Conservation (phyloP, 352 stramenopile species). For the Phytophthora brassicae region DNA sequence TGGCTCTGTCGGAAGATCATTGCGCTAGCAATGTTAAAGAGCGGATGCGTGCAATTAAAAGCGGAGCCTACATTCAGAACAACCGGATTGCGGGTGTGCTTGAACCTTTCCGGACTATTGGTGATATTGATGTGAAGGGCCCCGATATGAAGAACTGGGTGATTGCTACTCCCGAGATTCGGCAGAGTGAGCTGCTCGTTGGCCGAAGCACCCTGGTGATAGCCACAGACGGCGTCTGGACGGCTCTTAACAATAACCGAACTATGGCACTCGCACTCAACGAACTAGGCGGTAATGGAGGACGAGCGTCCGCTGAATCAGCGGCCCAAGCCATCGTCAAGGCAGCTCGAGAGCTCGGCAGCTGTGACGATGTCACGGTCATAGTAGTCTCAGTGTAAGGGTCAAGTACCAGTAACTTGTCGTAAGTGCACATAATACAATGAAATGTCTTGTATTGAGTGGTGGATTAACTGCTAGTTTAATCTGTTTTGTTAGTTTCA, state of each 20-base stretch:
- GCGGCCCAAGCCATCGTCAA: constrained; percentile 58
- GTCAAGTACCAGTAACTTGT: neutral
- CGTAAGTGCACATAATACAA: neutral
- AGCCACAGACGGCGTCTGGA: constrained; percentile 78
- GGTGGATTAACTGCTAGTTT: too few relatives aligned
- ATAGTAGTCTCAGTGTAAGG: constrained; percentile 54
- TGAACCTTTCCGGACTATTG: constrained; percentile 82
- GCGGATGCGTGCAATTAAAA: constrained; percentile 54
- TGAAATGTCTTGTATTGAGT: constrained; percentile 9
- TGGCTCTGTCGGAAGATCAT: constrained; percentile 68
- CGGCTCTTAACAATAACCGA: constrained; percentile 61
- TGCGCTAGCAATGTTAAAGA: constrained; percentile 64
- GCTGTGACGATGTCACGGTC: constrained; percentile 66
- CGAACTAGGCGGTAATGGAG: constrained; percentile 26
- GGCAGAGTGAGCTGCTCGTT: constrained; percentile 42
- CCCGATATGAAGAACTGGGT: constrained; percentile 74
- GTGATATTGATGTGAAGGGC: constrained; percentile 84
- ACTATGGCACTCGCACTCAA: constrained; percentile 51
- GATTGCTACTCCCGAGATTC: constrained; percentile 70
- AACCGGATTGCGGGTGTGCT: constrained; percentile 75
- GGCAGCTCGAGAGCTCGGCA: constrained; percentile 51
- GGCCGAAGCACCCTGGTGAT: constrained; percentile 57
- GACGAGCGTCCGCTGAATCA: constrained; percentile 32
- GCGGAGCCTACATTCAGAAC: constrained; percentile 69
- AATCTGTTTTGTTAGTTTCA: too few relatives aligned